Evolutionary conservation across 768 basidiomycete species (phyloP), one percentile per base, ranked within the genome.

Genomic region (Boletus rex-veris): DNA sequence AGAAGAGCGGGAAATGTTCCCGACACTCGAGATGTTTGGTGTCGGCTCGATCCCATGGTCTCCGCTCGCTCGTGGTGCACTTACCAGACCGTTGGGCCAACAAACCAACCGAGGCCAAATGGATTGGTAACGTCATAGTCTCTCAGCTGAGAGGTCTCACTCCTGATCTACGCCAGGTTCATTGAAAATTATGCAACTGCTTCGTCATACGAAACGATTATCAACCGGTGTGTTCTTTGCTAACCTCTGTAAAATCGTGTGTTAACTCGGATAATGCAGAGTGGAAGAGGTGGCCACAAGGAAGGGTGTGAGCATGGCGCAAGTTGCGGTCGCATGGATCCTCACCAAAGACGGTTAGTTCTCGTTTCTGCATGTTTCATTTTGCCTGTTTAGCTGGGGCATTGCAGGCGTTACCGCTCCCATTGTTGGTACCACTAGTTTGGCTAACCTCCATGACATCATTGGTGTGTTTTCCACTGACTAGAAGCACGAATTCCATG

Each of bases 1-100:
- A 63, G 83, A 85, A 63, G 83, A 82, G 61, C 74, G 70, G 24
- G 80, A 80, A 61, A 80, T 81, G 78, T 77, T 82, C 58, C 83
- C 83, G n/a, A 72, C 71, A 4, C 66, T 77, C 40, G 68, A 77
- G 60, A 68, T 72, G 61, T 73, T 75, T 50, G 77, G 77, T 44
- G 71, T 76, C 28, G 79, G 77, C 1, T 62, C 70, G 24, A 76
- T 79, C 48, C 77, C 76, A 7, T 80, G 78, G 78, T 72, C 70
- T 14, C 77, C 77, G 7, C 65, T 77, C 12, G 72, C 68, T 14
- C 68, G 72, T 19, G 75, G 75, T 9, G 64, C 64, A 50, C 68
- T 72, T 41, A 64, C 71, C 16, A 66, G 74, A 35, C 70, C 75
- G 12, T 42, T 69, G 37, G 63, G 69, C 14, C 60, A 70, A 49